phyloP scores from a whole-genome alignment of 305 asterid genomes.

The Solanum chacoense region DNA sequence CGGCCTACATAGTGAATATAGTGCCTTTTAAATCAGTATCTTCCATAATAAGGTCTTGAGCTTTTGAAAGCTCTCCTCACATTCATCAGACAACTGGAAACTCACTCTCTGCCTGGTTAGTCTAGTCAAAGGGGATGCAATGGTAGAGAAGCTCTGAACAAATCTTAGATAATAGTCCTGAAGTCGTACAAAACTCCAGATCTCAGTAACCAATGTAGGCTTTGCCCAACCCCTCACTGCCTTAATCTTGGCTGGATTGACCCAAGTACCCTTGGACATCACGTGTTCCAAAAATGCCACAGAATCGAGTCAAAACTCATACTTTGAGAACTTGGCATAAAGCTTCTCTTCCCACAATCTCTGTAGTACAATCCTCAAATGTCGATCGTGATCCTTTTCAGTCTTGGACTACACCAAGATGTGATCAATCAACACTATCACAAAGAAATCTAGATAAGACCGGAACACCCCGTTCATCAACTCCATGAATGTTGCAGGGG shows the following conservation, averaged over 20 bases:
- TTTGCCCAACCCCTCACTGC: too few relatives aligned
- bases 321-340: neutral
- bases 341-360: neutral
- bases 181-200: too few relatives aligned
- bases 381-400: neutral
- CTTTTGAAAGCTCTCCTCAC: neutral
- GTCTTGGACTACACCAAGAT: neutral
- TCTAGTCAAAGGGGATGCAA: neutral
- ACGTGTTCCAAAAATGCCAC: neutral
- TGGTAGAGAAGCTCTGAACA: neutral
- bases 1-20: too few relatives aligned
- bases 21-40: too few relatives aligned
- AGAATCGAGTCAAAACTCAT: neutral
- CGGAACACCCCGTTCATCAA: too few relatives aligned
- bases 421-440: neutral
- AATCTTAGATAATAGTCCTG: too few relatives aligned
- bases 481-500: too few relatives aligned
- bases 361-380: neutral
- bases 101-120: neutral
- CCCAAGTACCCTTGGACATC: neutral
- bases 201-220: too few relatives aligned
- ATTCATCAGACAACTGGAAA: neutral
- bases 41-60: too few relatives aligned
- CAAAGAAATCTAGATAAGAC: neutral
- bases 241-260: too few relatives aligned